Percentiles rank a stretch among this genome's conserved stretches.
Conservation (phyloP, 2,329 filamentous ascomycete species). For the Purpureocillium lavendulum region DNA sequence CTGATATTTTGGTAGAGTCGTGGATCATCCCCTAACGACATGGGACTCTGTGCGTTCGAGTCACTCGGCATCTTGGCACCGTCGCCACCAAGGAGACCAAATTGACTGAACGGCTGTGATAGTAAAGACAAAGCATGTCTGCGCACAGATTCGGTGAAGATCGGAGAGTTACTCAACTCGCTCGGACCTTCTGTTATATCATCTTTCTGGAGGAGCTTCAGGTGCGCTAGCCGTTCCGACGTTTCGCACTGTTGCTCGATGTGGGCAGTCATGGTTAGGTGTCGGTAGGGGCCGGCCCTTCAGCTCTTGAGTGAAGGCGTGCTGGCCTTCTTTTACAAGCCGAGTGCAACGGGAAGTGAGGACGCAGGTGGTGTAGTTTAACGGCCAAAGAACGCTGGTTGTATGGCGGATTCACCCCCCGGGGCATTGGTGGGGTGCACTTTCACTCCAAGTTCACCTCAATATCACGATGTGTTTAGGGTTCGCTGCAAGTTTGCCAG, state of each 20-base stretch:
- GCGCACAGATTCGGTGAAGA: conserved; percentile 11
- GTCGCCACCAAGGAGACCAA: conserved; percentile 11
- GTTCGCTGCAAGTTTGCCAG: too few relatives aligned
- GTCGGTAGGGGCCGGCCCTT: too few relatives aligned
- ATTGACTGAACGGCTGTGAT: conserved; percentile 5
- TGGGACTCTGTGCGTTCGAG: too few relatives aligned
- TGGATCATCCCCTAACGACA: conserved; percentile 7
- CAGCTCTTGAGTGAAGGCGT: too few relatives aligned
- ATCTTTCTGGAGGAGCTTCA: conserved; percentile 3
- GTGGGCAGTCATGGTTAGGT: not conserved
- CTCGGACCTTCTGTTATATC: not conserved
- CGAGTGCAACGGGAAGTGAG: too few relatives aligned
- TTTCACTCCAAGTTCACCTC: too few relatives aligned
- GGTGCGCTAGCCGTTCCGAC: not conserved
- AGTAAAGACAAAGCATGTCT: not conserved
- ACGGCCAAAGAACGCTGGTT: too few relatives aligned
- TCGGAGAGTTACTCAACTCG: conserved; percentile 7
- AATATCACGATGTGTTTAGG: too few relatives aligned
- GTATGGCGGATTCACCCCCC: too few relatives aligned
- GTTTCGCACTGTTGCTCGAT: not conserved
- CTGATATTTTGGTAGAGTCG: conserved; percentile 37
- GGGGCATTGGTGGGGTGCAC: too few relatives aligned
- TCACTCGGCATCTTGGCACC: conserved; percentile 1
- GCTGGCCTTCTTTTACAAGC: too few relatives aligned
- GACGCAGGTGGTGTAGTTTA: too few relatives aligned